Base-by-base conservation (phyloP, 2,329 filamentous ascomycete genomes). In the Trichophaea hybrida region DNA sequence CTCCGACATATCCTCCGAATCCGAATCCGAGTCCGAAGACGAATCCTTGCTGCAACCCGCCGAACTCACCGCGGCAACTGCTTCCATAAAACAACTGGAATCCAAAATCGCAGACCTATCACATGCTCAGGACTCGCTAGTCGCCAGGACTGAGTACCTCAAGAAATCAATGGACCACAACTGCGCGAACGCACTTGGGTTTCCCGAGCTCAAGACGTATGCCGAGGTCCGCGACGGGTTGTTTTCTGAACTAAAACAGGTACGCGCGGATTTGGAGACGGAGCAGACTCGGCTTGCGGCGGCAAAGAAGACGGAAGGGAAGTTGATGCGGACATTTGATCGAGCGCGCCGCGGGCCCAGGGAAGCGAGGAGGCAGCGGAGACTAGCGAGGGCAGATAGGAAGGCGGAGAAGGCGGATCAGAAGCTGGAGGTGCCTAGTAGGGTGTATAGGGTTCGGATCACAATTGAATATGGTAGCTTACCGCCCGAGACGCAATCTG, bases 401-500 rank as follows among this genome's bases (percentile, higher is more conserved):
- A 66, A 63, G 8, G 57, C 59, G 51, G 69, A 69, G 59, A 66
- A 66, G 53, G 69, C 64, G 37, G 62, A 66, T 17, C 69, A 69
- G 52, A 67, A 53, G 51, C 52, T 59, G 64, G 61, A 60, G 54
- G 13, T 46, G 4, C 66, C 68, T 15, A 54, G 67, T 31, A 69
- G 66, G 40, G 58, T 67, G 4, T 74, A 75, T 61, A 65, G 69
- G 31, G 59, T 67, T 17, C 65, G 62, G 51, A 75, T 75, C 58
- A 74, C 71, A 68, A 69, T 72, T 8, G 64, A 65, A 55, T 68
- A 69, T 15, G 69, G 73, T 1, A 70, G 71, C 5, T 68, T 71
- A 48, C 68, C 75, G 24, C 66, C 70, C 6, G 62, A 75, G 31
- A 68, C 69, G 24, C 64, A 74, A 7, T 73, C 74, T 60, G 68